Evolutionary conservation across 768 basidiomycete genomes (phyloP).

Genomic region (Termitomyces eurrhizus): DNA sequence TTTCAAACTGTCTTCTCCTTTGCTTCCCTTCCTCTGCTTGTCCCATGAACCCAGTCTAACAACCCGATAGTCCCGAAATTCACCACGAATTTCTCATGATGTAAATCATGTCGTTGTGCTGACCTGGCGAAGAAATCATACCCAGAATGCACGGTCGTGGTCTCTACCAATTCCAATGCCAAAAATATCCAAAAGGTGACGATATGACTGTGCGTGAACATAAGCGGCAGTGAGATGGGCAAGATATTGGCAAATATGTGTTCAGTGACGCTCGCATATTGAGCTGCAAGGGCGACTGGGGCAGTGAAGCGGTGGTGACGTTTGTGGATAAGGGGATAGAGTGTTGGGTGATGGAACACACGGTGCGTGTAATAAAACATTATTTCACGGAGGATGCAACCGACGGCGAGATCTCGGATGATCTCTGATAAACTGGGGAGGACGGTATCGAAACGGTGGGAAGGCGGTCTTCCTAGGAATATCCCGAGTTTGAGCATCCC

Average conservation of each 20-base stretch:
- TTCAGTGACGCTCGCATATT: slow-evolving; percentile 23
- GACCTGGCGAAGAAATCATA: slow-evolving; percentile 23
- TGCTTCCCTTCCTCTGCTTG: slow-evolving; percentile 1
- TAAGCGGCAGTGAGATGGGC: slow-evolving; percentile 23
- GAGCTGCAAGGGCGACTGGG: slow-evolving; percentile 26
- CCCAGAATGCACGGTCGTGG: slow-evolving; percentile 26
- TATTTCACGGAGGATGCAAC: slow-evolving; percentile 22
- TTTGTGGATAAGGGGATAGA: slow-evolving; percentile 27
- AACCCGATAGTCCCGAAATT: slow-evolving; percentile 24
- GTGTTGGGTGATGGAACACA: slow-evolving; percentile 20
- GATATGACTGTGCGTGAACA: slow-evolving; percentile 22
- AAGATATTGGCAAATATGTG: slow-evolving; percentile 26
- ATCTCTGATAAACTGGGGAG: slow-evolving; percentile 18
- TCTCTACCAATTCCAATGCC: slow-evolving; percentile 21
- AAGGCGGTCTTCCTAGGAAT: slow-evolving; percentile 5
- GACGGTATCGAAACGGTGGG: slow-evolving; percentile 17
- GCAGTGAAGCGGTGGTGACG: slow-evolving; percentile 28
- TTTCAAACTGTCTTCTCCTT: slow-evolving; percentile 4
- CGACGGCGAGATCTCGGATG: slow-evolving; percentile 17
- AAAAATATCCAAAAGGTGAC: slow-evolving; percentile 26
- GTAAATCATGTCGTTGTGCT: slow-evolving; percentile 24
- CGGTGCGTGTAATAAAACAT: slow-evolving; percentile 28
- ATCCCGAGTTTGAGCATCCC: slow-evolving; percentile 10
- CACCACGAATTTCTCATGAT: slow-evolving; percentile 25
- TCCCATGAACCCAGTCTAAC: slow-evolving; percentile 24